These are phyloP conservation scores for Botrytis pseudocinerea DNA, from an alignment of 2,329 filamentous ascomycete genomes.

Conservation along the genomic window DNA sequence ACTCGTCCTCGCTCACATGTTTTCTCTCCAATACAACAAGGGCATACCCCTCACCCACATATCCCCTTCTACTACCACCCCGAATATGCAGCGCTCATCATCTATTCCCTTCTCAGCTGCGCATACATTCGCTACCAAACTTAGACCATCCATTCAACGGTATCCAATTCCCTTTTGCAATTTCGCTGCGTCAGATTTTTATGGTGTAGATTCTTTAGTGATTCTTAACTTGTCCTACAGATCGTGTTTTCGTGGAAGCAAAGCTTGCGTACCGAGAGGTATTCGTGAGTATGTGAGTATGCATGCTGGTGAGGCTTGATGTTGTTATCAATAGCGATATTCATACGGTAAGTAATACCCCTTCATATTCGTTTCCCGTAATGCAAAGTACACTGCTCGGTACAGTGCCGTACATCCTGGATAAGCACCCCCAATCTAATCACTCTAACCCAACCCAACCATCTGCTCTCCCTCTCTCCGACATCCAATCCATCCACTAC, in stretches of 20 bases:
- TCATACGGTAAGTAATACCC: background rate
- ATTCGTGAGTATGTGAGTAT: background rate
- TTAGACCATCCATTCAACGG: background rate
- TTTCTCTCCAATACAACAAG: background rate
- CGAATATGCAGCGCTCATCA: background rate
- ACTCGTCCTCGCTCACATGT: background rate
- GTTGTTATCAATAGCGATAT: background rate
- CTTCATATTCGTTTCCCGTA: background rate
- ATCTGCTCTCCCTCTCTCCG: background rate
- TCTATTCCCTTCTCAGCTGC: slow-evolving; percentile 3
- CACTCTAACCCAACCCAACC: background rate
- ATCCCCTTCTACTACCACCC: background rate
- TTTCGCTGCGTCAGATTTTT: background rate
- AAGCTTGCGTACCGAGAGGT: background rate
- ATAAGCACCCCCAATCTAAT: background rate
- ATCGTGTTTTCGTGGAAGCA: background rate
- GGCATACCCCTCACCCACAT: background rate
- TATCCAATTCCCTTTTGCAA: background rate
- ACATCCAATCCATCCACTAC: background rate
- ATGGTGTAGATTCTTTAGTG: background rate
- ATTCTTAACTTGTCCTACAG: background rate
- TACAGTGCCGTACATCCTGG: background rate
- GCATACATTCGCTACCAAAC: slow-evolving; percentile 14
- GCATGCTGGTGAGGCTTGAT: background rate
- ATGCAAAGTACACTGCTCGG: background rate